Evolutionary conservation across 176 grass and related monocot genomes (phyloP).

Genomic region (Oryza glumipatula): DNA sequence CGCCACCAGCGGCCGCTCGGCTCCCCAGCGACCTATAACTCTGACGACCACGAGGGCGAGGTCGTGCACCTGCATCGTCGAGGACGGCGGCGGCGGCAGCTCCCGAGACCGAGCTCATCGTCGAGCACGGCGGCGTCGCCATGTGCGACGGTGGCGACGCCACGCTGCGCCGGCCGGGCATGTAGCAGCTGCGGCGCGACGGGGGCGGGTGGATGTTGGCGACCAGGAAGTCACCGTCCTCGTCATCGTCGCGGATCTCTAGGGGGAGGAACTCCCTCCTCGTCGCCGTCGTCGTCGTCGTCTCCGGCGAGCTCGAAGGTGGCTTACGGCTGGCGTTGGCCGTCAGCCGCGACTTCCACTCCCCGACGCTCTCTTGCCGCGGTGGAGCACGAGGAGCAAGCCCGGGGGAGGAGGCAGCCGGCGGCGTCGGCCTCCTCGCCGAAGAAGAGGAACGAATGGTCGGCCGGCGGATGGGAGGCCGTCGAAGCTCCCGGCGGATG

Average conservation of each 20-base stretch:
- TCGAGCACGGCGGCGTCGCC: conserved; percentile 31
- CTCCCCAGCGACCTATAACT: too few relatives aligned
- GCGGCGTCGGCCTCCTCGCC: conserved; percentile 55
- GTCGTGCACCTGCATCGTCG: too few relatives aligned
- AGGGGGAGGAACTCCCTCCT: conserved; percentile 65
- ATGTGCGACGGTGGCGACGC: conserved; percentile 43
- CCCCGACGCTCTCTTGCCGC: conserved; percentile 71
- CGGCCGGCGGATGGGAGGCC: conserved; percentile 79
- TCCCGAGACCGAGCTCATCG: too few relatives aligned
- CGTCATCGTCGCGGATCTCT: conserved; percentile 82
- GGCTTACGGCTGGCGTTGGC: conserved; percentile 40
- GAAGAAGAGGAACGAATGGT: conserved; percentile 90
- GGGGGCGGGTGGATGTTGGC: conserved; percentile 70
- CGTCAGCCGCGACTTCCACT: conserved; percentile 80
- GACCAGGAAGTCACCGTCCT: conserved; percentile 89
- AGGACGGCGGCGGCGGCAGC: too few relatives aligned
- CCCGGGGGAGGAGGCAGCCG: conserved; percentile 62
- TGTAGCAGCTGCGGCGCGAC: conserved; percentile 81
- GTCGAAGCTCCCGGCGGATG: conserved; percentile 48
- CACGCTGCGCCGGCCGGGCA: conserved; percentile 53
- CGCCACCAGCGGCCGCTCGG: too few relatives aligned
- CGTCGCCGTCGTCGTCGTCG: conserved; percentile 47
- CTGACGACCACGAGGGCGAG: too few relatives aligned
- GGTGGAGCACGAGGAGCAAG: conserved; percentile 90
- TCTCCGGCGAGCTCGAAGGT: conserved; percentile 62